Evolutionary conservation across 306 rosid genomes (phyloP).

Genomic region (Pterocarpus macrocarpus): DNA sequence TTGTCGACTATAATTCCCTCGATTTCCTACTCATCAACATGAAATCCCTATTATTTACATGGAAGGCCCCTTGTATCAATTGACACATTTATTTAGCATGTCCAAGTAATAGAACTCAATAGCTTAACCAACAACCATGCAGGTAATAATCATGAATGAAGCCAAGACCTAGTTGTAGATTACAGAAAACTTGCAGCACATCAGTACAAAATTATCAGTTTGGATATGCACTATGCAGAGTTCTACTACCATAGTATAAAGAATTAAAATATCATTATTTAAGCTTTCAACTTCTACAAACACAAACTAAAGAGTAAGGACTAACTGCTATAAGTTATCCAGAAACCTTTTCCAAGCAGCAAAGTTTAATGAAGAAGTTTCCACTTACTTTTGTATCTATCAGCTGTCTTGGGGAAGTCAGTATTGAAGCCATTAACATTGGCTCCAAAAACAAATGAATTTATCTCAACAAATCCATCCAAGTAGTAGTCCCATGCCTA

Average conservation of each 20-base stretch:
- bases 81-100: too few species aligned
- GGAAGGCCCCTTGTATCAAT: too few species aligned
- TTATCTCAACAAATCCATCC: constrained; percentile 81
- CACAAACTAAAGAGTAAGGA: not conserved
- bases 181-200: not conserved
- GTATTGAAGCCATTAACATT: constrained; percentile 75
- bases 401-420: constrained; percentile 82
- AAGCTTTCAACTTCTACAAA: constrained; percentile 1
- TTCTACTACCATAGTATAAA: not conserved
- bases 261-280: not conserved
- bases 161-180: not conserved
- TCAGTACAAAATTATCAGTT: not conserved
- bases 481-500: constrained; percentile 98
- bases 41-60: too few species aligned
- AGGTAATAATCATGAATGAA: not conserved
- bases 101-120: too few species aligned
- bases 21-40: too few species aligned
- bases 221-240: not conserved
- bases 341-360: constrained; percentile 31
- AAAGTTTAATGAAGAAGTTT: constrained; percentile 26
- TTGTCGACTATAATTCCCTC: too few species aligned
- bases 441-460: constrained; percentile 63
- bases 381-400: constrained; percentile 84
- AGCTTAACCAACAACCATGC: not conserved
- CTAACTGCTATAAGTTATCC: not conserved